Evolutionary conservation across 1,284 basidiomycete species (phyloP).

Genomic region (Irpex lacteus): DNA sequence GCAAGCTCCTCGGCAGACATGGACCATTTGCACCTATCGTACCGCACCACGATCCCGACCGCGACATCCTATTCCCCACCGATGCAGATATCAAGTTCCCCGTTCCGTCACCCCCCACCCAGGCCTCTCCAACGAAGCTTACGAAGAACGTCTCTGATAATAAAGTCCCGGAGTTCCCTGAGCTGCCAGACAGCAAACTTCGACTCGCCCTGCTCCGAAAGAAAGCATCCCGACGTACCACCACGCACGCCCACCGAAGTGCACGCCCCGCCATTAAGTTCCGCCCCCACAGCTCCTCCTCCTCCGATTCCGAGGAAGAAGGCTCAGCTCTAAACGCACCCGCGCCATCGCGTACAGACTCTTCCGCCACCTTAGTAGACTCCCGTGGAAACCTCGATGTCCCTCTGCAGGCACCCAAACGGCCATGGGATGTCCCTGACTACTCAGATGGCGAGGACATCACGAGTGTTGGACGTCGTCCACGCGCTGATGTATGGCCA

Average conservation of each 20-base stretch:
- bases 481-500: slow-evolving; percentile 25
- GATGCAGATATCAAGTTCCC: slow-evolving; percentile 28
- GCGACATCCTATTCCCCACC: slow-evolving; percentile 22
- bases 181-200: not conserved
- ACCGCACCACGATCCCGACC: slow-evolving; percentile 18
- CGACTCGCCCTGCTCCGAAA: slow-evolving; percentile 19
- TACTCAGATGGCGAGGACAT: slow-evolving; percentile 39
- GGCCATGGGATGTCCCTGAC: slow-evolving; percentile 19
- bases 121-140: slow-evolving; percentile 14
- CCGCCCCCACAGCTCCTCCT: slow-evolving; percentile 33
- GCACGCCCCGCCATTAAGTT: slow-evolving; percentile 47
- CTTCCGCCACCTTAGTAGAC: slow-evolving; percentile 10
- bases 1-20: slow-evolving; percentile 37
- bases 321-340: not conserved
- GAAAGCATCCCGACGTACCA: slow-evolving; percentile 16
- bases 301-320: slow-evolving; percentile 29
- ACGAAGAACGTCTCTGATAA: slow-evolving; percentile 21
- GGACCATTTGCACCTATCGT: slow-evolving; percentile 16
- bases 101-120: slow-evolving; percentile 15
- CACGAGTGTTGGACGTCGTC: slow-evolving; percentile 7
- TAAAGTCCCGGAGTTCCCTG: not conserved
- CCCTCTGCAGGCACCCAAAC: too few species aligned
- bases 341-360: slow-evolving; percentile 5
- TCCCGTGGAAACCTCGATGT: slow-evolving; percentile 2
- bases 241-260: slow-evolving; percentile 15